A percentile compares a stretch with the other conserved stretches of the same genome.
Conservation (phyloP, 2,329 filamentous ascomycete species). For the Paecilomyces dactylethromorphus region DNA sequence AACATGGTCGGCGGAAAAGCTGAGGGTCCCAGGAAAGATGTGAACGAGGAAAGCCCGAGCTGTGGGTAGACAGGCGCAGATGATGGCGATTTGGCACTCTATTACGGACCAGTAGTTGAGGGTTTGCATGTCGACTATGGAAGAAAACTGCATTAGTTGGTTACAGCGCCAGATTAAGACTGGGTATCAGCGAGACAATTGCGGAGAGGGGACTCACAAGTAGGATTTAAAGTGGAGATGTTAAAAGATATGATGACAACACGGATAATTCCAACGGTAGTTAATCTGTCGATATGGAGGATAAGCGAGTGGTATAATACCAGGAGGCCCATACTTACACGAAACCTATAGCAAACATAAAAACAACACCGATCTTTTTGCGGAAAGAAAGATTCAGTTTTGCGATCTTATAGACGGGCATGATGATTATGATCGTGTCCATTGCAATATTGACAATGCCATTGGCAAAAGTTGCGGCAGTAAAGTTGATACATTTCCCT, state of each 20-base stretch:
- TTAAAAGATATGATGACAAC: neutral
- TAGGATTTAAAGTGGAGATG: neutral
- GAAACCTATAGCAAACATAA: neutral
- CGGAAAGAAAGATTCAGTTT: neutral
- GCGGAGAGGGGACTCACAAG: neutral
- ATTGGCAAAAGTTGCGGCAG: neutral
- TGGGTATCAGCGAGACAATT: too few species aligned
- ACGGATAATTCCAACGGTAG: neutral
- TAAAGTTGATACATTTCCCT: neutral
- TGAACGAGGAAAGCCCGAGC: conserved; percentile 1
- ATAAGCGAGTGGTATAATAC: neutral
- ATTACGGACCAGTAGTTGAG: conserved; percentile 5
- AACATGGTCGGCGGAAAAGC: neutral
- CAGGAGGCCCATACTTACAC: neutral
- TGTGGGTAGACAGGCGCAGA: conserved; percentile 5
- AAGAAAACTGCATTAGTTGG: neutral
- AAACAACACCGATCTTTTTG: neutral
- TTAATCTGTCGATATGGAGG: neutral
- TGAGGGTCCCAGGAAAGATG: conserved; percentile 1
- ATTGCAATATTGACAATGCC: neutral
- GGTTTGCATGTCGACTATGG: conserved; percentile 1
- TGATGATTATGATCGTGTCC: neutral
- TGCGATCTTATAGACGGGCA: neutral
- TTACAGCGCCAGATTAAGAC: neutral
- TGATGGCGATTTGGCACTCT: conserved; percentile 4